These are phyloP conservation scores for Diatrype stigma DNA, from an alignment of 2,329 filamentous ascomycete species.

Conservation along the genomic window DNA sequence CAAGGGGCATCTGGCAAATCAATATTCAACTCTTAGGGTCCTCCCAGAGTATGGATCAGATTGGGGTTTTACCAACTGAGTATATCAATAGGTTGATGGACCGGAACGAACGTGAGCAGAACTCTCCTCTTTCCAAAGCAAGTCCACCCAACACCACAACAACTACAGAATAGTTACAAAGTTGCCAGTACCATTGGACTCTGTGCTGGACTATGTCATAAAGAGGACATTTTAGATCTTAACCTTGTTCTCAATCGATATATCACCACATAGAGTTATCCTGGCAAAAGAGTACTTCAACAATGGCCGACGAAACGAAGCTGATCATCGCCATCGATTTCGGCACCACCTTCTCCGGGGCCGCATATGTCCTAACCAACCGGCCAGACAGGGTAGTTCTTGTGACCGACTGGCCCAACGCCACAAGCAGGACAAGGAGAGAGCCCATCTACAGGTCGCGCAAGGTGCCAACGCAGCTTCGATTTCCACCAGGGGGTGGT, in stretches of 20 bases:
- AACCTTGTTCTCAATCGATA: not conserved
- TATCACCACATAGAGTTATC: not conserved
- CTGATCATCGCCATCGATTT: constrained; percentile 54
- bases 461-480: constrained; percentile 47
- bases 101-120: too few species aligned
- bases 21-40: too few species aligned
- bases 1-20: too few species aligned
- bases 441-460: constrained; percentile 27
- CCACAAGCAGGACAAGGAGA: constrained; percentile 28
- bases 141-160: too few species aligned
- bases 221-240: not conserved
- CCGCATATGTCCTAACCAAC: constrained; percentile 43
- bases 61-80: too few species aligned
- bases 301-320: constrained; percentile 16
- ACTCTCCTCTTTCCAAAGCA: too few species aligned
- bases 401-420: constrained; percentile 39
- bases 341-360: constrained; percentile 52
- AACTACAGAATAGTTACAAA: too few species aligned
- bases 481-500: constrained; percentile 30
- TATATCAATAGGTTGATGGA: too few species aligned
- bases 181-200: too few species aligned
- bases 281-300: not conserved
- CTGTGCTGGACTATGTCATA: too few species aligned
- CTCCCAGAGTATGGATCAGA: too few species aligned
- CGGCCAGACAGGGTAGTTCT: constrained; percentile 38